Conservation (phyloP, 495 filamentous ascomycete genomes). For the Bacidia rubella region DNA sequence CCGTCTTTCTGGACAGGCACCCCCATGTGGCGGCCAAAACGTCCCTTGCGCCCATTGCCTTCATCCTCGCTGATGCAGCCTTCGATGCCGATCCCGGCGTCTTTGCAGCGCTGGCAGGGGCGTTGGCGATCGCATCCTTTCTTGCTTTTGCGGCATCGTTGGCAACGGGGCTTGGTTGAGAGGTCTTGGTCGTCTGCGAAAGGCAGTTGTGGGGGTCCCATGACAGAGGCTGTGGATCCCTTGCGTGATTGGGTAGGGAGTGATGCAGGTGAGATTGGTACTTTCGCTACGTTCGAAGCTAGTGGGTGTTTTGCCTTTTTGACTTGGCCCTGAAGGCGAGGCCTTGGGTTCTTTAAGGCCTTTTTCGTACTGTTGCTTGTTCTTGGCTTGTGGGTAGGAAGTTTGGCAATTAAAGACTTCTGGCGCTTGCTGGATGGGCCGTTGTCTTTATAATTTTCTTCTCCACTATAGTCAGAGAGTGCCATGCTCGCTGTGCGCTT, state of each 20-base stretch:
- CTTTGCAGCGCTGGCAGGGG: constrained; percentile 86
- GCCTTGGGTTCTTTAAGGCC: constrained; percentile 31
- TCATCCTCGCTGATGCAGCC: constrained; percentile 95
- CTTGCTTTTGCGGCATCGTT: constrained; percentile 97
- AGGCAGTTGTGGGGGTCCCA: constrained; percentile 40
- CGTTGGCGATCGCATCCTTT: constrained; percentile 96
- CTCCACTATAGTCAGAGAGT: constrained; percentile 58
- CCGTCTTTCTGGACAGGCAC: constrained; percentile 68
- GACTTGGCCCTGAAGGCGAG: constrained; percentile 20
- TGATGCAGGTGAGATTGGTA: constrained; percentile 58
- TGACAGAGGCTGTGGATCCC: constrained; percentile 53
- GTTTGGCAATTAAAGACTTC: constrained; percentile 5
- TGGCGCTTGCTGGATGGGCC: constrained; percentile 21
- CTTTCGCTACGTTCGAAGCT: constrained; percentile 26
- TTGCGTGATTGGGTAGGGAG: constrained; percentile 60
- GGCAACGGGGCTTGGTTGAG: constrained; percentile 89
- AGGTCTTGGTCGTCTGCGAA: constrained; percentile 77
- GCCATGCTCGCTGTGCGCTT: constrained; percentile 44
- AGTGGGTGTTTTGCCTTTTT: constrained; percentile 46
- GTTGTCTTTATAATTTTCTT: constrained; percentile 39
- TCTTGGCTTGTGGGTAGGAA: constrained; percentile 21
- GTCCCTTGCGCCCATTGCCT: constrained; percentile 88
- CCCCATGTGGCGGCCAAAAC: constrained; percentile 91
- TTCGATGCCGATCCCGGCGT: constrained; percentile 84
- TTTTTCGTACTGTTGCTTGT: constrained; percentile 27